phyloP scores from a whole-genome alignment of 1,284 basidiomycete genomes.

The Trichosporon sp. region DNA sequence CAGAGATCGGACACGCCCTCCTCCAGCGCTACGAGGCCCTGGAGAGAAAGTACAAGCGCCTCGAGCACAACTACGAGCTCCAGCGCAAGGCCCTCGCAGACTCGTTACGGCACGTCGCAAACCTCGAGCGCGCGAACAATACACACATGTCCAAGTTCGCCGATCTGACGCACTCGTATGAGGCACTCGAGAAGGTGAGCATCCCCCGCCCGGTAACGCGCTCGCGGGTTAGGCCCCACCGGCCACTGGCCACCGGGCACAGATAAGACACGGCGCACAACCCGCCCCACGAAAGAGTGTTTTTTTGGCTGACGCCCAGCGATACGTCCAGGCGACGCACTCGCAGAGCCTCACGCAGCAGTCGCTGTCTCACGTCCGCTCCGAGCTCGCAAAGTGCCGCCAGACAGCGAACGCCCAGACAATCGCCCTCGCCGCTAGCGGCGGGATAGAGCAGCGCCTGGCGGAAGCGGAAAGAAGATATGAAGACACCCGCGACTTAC shows the following conservation, averaged over 20 bases:
- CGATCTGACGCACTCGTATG: constrained; percentile 39
- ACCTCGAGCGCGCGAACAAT: constrained; percentile 44
- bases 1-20: constrained; percentile 88
- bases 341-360: constrained; percentile 46
- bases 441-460: constrained; percentile 52
- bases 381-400: constrained; percentile 35
- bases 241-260: not conserved
- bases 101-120: constrained; percentile 36
- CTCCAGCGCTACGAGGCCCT: constrained; percentile 80
- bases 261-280: not conserved
- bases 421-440: constrained; percentile 26
- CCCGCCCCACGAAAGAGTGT: not conserved
- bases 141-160: constrained; percentile 41
- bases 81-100: constrained; percentile 42
- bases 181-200: constrained; percentile 49
- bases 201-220: too few relatives aligned
- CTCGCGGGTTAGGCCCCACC: too few relatives aligned
- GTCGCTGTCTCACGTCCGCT: constrained; percentile 40
- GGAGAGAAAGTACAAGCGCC: constrained; percentile 61
- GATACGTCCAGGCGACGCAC: constrained; percentile 65
- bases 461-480: constrained; percentile 52
- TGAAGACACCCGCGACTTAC: constrained; percentile 80
- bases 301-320: constrained; percentile 50
- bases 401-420: constrained; percentile 20
- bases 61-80: constrained; percentile 39